Percentiles rank a stretch among this genome's conserved stretches.
These are phyloP conservation scores for Syncephalastrum monosporum DNA, from an alignment of 371 early-diverging fungal genomes.

Conservation along the genomic window DNA sequence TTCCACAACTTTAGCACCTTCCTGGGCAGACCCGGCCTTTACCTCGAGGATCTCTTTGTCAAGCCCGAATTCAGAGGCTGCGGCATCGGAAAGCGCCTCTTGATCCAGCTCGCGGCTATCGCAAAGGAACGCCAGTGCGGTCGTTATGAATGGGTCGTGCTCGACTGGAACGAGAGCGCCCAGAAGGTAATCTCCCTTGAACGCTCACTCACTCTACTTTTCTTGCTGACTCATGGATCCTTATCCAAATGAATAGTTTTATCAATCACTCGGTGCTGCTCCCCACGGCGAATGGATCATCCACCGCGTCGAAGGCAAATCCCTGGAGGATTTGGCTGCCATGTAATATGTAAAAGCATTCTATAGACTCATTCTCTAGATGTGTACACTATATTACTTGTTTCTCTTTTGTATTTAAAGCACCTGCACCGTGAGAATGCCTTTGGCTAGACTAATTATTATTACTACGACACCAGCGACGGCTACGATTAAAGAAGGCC, in stretches of 20 bases:
- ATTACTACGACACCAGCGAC: too few relatives aligned
- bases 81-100: constrained; percentile 71
- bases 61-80: constrained; percentile 61
- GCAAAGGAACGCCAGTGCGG: constrained; percentile 68
- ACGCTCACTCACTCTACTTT: too few relatives aligned
- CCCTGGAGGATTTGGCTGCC: constrained; percentile 52
- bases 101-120: constrained; percentile 66
- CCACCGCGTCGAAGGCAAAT: constrained; percentile 61
- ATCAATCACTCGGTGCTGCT: constrained; percentile 59
- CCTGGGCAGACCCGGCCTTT: constrained; percentile 73
- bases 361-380: background rate
- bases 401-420: too few relatives aligned
- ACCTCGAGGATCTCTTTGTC: constrained; percentile 84
- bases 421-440: too few relatives aligned
- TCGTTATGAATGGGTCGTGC: constrained; percentile 78
- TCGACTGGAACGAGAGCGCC: constrained; percentile 75
- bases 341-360: constrained; percentile 20
- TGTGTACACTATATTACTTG: too few relatives aligned
- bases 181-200: constrained; percentile 54
- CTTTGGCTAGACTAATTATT: too few relatives aligned
- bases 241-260: constrained; percentile 41
- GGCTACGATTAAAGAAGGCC: too few relatives aligned
- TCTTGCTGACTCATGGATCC: background rate
- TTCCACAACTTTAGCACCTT: constrained; percentile 85
- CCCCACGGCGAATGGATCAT: constrained; percentile 71